Evolutionary conservation across 2,329 filamentous ascomycete species (phyloP).

Genomic region (Pseudogymnoascus sp.): DNA sequence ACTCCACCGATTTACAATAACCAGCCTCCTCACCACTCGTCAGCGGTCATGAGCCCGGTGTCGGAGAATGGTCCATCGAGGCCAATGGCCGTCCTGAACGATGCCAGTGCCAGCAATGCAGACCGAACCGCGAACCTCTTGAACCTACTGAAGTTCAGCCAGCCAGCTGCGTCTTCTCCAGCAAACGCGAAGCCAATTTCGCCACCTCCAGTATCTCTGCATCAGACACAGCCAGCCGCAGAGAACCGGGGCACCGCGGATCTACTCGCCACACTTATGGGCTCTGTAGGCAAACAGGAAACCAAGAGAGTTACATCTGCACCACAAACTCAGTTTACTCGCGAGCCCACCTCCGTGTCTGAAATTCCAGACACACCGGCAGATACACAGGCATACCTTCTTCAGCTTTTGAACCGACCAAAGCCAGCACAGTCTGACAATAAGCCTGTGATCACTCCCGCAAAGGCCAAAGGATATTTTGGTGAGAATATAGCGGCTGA

Average conservation of each 20-base stretch:
- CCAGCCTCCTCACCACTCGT: constrained; percentile 44
- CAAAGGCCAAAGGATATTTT: constrained; percentile 15
- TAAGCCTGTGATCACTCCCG: constrained; percentile 19
- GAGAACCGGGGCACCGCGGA: constrained; percentile 20
- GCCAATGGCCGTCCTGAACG: constrained; percentile 27
- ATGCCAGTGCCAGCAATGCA: constrained; percentile 28
- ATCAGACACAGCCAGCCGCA: constrained; percentile 13
- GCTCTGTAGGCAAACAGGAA: constrained; percentile 15
- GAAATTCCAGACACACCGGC: constrained; percentile 34
- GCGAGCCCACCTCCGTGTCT: neutral
- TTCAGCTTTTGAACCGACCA: constrained; percentile 75
- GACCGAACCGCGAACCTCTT: constrained; percentile 51
- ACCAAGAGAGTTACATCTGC: constrained; percentile 1
- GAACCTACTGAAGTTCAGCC: constrained; percentile 57
- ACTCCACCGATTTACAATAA: constrained; percentile 46
- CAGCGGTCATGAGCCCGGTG: constrained; percentile 51
- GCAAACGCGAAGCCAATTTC: constrained; percentile 17
- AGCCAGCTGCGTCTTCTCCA: constrained; percentile 31
- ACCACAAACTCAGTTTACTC: constrained; percentile 16
- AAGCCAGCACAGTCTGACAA: constrained; percentile 54
- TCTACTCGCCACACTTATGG: constrained; percentile 28
- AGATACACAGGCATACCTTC: constrained; percentile 76
- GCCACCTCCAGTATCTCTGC: constrained; percentile 18
- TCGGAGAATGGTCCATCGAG: constrained; percentile 32
- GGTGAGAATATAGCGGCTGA: constrained; percentile 30